Percentiles rank a stretch among this genome's conserved stretches.
phyloP scores from a whole-genome alignment of 2,329 filamentous ascomycete species.

The Neopestalotiopsis clavispora region DNA sequence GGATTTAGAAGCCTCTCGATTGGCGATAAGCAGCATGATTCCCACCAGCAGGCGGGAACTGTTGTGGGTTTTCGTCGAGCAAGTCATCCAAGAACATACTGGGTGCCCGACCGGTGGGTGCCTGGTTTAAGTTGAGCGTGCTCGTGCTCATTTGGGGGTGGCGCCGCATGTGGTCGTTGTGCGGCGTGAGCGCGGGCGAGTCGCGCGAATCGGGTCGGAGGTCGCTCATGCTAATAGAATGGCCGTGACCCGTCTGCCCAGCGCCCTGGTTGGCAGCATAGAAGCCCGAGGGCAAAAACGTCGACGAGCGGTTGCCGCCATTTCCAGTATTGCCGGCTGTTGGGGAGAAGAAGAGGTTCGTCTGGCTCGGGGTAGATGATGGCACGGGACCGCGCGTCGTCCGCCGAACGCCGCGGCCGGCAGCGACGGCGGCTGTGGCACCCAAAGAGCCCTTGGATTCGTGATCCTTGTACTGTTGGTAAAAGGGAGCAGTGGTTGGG shows the following conservation, averaged over 20 bases:
- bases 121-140: conserved; percentile 68
- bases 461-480: conserved; percentile 69
- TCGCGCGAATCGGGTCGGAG: conserved; percentile 63
- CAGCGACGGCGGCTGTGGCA: conserved; percentile 40
- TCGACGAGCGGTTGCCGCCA: conserved; percentile 69
- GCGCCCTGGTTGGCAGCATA: conserved; percentile 74
- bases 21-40: conserved; percentile 32
- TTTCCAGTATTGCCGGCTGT: conserved; percentile 71
- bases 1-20: conserved; percentile 25
- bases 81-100: conserved; percentile 91
- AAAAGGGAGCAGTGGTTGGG: conserved; percentile 42
- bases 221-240: conserved; percentile 65
- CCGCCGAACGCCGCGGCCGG: conserved; percentile 56
- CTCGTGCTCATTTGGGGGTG: conserved; percentile 60
- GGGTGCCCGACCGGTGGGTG: conserved; percentile 75
- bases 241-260: conserved; percentile 49
- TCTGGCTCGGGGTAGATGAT: conserved; percentile 63
- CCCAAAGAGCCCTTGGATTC: conserved; percentile 58
- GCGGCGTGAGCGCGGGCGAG: conserved; percentile 61
- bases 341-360: conserved; percentile 92
- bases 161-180: conserved; percentile 34
- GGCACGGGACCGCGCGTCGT: conserved; percentile 57
- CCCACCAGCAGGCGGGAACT: conserved; percentile 48
- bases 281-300: conserved; percentile 89
- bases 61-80: conserved; percentile 73